These are phyloP conservation scores for Lumnitzera racemosa DNA, from an alignment of 345 rosid genomes.

Conservation along the genomic window DNA sequence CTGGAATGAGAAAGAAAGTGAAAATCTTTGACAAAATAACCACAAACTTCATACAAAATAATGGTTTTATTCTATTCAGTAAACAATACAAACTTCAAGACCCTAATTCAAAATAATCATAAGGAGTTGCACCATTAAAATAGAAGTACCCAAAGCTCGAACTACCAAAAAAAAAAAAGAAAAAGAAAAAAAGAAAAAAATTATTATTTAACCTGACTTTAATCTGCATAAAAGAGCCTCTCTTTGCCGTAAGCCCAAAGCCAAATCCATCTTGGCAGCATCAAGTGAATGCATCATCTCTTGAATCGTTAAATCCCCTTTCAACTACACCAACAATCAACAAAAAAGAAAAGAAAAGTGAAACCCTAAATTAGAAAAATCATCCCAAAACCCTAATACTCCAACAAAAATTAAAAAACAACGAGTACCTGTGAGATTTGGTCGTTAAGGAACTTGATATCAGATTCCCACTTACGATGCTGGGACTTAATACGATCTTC, in stretches of 20 bases:
- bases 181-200: not conserved
- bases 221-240: conserved; percentile 39
- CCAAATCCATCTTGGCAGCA: conserved; percentile 45
- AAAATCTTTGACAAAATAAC: too few relatives aligned
- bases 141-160: not conserved
- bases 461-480: conserved; percentile 39
- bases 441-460: conserved; percentile 36
- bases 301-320: conserved; percentile 24
- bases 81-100: too few relatives aligned
- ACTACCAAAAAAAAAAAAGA: not conserved
- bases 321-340: conserved; percentile 32
- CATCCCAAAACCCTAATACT: conserved; percentile 8
- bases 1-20: too few relatives aligned
- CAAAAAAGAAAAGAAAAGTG: conserved; percentile 5
- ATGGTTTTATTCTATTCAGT: too few relatives aligned
- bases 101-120: not conserved
- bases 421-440: conserved; percentile 40
- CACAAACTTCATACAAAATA: too few relatives aligned
- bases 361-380: conserved; percentile 16
- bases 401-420: conserved; percentile 6
- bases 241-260: conserved; percentile 47
- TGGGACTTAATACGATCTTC: conserved; percentile 43
- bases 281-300: conserved; percentile 37
- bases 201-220: conserved; percentile 36
- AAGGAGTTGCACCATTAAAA: not conserved